Base-by-base conservation (phyloP, 176 grass and related monocot genomes). In the Elaeis guineensis region DNA sequence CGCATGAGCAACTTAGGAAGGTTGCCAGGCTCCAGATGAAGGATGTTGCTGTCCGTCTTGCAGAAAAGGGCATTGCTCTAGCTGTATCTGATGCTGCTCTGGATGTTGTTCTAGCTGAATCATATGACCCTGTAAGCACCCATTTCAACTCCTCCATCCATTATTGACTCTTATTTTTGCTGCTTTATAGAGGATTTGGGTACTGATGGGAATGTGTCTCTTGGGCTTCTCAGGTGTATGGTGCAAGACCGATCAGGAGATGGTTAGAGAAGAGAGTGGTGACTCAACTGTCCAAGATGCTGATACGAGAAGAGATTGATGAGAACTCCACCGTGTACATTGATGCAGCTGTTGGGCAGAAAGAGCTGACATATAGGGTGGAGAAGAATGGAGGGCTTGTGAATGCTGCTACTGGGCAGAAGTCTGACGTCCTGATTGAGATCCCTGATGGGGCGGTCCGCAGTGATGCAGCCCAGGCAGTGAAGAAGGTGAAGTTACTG, bases 21-120 rank as follows among this genome's bases (percentile, higher is more conserved):
- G 93, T 97, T 0, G 84, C 87, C 0, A 86, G 93, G 15, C 84
- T 90, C 4, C 93, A 91, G 67, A 91, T 97, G 87, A 97, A 91
- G 83, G 87, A 97, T 57, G 84, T 97, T 6, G 93, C 93, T 16
- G 69, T 82, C 17, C 93, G 93, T 2, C 87, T 97, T 0, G 87
- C 87, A 18, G 87, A 97, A n/a, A 68, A 81, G 44, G 87, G 93
- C 19, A 14, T 91, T 32, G 93, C 93, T 5, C 75, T 97, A 30
- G 93, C 93, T 24, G 80, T 97, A 0, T 85, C 93, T 64, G 93
- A 97, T 76, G 86, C 84, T 39, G 87, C 93, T 16, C 25, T 97
- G 65, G 93, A 89, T 49, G 50, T 89, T 39, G 89, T 97, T 49
- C 28, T 97, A 3, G 82, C 87, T 1, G 73, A 89, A 39, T 82